These are phyloP conservation scores for Corymbia citriodora DNA, from an alignment of 441 rosid species.

Conservation along the genomic window DNA sequence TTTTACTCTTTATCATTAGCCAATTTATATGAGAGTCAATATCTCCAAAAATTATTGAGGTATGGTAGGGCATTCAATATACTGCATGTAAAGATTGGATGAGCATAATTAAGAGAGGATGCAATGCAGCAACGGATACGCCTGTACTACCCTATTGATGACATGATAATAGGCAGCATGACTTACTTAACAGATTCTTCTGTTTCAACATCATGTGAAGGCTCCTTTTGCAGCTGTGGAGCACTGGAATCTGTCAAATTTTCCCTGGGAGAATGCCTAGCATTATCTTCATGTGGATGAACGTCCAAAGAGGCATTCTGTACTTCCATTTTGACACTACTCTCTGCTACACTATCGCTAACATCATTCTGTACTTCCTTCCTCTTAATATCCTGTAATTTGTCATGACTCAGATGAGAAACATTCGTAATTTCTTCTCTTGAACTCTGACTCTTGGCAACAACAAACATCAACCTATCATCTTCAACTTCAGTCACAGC, in stretches of 20 bases:
- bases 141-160: neutral
- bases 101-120: neutral
- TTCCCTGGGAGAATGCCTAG: neutral
- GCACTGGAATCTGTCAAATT: slow-evolving; percentile 6
- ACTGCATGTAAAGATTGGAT: neutral
- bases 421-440: neutral
- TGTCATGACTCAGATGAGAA: slow-evolving; percentile 7
- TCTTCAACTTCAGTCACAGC: neutral
- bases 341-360: slow-evolving; percentile 2
- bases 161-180: neutral
- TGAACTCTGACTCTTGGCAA: neutral
- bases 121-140: neutral
- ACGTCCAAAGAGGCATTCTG: neutral
- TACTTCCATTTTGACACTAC: neutral
- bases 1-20: neutral
- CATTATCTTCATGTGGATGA: neutral
- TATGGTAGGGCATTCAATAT: neutral
- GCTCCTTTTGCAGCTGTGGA: neutral
- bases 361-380: neutral
- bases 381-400: neutral
- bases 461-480: neutral
- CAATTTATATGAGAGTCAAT: neutral
- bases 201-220: neutral
- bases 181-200: slow-evolving; percentile 20
- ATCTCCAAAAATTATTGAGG: neutral